A percentile compares a stretch with the other conserved stretches of the same genome.
These are phyloP conservation scores for Dryas integrifolia DNA, from an alignment of 331 rosid species.

Conservation along the genomic window DNA sequence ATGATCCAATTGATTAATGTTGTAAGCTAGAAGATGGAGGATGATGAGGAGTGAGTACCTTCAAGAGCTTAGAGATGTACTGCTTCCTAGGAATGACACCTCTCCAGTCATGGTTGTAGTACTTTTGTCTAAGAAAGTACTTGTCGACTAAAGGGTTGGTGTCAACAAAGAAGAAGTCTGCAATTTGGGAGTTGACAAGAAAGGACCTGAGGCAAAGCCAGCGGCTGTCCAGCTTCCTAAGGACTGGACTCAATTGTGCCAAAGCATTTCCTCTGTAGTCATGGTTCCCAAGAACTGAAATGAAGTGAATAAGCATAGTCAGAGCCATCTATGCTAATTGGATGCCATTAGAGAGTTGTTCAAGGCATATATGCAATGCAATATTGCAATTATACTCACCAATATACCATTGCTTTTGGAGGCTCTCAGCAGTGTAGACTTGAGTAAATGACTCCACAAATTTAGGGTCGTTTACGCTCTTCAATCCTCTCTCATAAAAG, in stretches of 20 bases:
- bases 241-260: constrained; percentile 20
- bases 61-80: constrained; percentile 21
- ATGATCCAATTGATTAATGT: not conserved
- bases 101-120: constrained; percentile 20
- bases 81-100: constrained; percentile 24
- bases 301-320: not conserved
- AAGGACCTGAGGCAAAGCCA: constrained; percentile 30
- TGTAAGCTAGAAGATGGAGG: not conserved
- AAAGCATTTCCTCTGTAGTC: constrained; percentile 26
- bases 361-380: too few species aligned
- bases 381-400: not conserved
- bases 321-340: not conserved
- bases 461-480: constrained; percentile 11
- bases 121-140: constrained; percentile 9
- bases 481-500: constrained; percentile 21
- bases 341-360: not conserved
- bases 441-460: constrained; percentile 6
- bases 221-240: constrained; percentile 18
- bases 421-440: constrained; percentile 19
- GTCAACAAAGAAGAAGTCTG: constrained; percentile 26
- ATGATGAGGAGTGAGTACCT: constrained; percentile 4
- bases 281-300: constrained; percentile 28
- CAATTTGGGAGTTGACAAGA: constrained; percentile 16
- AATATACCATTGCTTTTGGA: constrained; percentile 24
- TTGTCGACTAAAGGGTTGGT: constrained; percentile 26